phyloP scores from a whole-genome alignment of 352 stramenopile genomes.

The Hyphochytrium catenoides region DNA sequence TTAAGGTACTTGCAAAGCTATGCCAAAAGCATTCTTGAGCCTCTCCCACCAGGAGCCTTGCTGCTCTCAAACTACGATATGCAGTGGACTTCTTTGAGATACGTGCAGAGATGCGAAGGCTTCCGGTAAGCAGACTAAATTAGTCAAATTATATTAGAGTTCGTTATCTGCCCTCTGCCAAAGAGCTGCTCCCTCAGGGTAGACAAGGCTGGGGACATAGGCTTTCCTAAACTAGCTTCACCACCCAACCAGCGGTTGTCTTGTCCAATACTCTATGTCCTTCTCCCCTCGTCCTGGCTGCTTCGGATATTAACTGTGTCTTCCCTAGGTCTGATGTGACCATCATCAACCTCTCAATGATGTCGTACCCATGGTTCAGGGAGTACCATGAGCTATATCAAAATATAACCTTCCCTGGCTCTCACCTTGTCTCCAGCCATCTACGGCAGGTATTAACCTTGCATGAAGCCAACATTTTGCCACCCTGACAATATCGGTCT shows the following conservation, averaged over 20 bases:
- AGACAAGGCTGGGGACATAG: too few species aligned
- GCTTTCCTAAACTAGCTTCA: too few species aligned
- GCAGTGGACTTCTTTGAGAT: constrained; percentile 68
- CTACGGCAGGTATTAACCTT: constrained; percentile 11
- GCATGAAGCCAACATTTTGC: not conserved
- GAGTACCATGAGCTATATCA: constrained; percentile 38
- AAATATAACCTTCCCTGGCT: constrained; percentile 28
- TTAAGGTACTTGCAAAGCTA: constrained; percentile 52
- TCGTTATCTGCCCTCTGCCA: too few species aligned
- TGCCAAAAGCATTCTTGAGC: constrained; percentile 47
- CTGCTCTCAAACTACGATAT: constrained; percentile 76
- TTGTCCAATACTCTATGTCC: too few species aligned
- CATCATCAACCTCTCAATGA: constrained; percentile 68
- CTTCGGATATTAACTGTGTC: constrained; percentile 3
- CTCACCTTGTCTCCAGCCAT: constrained; percentile 16
- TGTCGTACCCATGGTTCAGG: constrained; percentile 55
- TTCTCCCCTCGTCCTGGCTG: too few species aligned
- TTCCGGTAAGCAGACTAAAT: too few species aligned
- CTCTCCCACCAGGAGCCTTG: constrained; percentile 42
- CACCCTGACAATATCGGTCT: not conserved
- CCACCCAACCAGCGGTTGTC: too few species aligned
- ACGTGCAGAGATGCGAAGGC: constrained; percentile 66
- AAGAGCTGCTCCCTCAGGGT: too few species aligned
- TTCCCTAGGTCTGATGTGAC: constrained; percentile 27
- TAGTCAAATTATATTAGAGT: too few species aligned